phyloP scores from a whole-genome alignment of 208 protist species.

The Herpetomonas tarakana region DNA sequence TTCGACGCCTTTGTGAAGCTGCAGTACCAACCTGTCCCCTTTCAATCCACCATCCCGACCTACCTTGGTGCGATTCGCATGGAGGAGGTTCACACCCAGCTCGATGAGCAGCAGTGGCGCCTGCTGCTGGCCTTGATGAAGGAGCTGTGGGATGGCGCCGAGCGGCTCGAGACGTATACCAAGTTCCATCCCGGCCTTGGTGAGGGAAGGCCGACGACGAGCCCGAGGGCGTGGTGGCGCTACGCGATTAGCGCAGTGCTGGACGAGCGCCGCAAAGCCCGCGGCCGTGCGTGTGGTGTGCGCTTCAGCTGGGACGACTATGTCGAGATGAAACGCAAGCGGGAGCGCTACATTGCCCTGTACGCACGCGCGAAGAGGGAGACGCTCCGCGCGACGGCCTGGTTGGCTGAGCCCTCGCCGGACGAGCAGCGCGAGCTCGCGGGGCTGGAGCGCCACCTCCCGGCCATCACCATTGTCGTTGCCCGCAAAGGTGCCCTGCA shows the following conservation, averaged over 20 bases:
- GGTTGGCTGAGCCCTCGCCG: constrained; percentile 33
- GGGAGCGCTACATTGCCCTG: constrained; percentile 43
- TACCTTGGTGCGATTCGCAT: constrained; percentile 19
- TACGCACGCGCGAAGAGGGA: constrained; percentile 34
- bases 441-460: constrained; percentile 48
- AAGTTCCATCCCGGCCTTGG: neutral
- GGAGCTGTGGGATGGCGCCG: constrained; percentile 14
- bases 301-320: constrained; percentile 55
- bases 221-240: constrained; percentile 58
- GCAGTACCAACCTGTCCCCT: constrained; percentile 47
- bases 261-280: constrained; percentile 24
- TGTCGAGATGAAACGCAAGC: constrained; percentile 27
- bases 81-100: constrained; percentile 12
- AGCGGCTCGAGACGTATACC: neutral
- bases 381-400: constrained; percentile 19
- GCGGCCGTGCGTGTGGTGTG: neutral
- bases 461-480: constrained; percentile 55
- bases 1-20: constrained; percentile 25
- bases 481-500: constrained; percentile 43
- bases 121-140: constrained; percentile 23
- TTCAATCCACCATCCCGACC: constrained; percentile 23
- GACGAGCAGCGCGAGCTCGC: constrained; percentile 28
- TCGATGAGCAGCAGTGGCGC: constrained; percentile 13
- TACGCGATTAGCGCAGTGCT: constrained; percentile 53
- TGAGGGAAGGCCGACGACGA: constrained; percentile 15